A percentile compares a stretch with the other conserved stretches of the same genome.
These are phyloP conservation scores for Emergomyces africanus DNA, from an alignment of 2,329 filamentous ascomycete genomes.

Conservation along the genomic window DNA sequence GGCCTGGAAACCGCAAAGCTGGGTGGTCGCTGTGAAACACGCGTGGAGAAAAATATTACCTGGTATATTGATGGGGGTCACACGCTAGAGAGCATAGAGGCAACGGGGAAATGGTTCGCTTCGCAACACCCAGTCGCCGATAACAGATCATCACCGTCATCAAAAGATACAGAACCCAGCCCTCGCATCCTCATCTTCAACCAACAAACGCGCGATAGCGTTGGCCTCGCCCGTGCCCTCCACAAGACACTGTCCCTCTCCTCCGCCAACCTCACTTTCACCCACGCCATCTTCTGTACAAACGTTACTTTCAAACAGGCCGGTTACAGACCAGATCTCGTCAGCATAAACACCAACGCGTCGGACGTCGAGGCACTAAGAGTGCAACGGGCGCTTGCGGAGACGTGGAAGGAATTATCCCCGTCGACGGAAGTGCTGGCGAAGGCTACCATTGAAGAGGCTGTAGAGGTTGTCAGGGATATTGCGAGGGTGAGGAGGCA, in stretches of 20 bases:
- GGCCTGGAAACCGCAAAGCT: slow-evolving; percentile 57
- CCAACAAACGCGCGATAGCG: slow-evolving; percentile 73
- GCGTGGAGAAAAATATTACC: slow-evolving; percentile 43
- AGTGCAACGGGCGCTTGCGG: slow-evolving; percentile 56
- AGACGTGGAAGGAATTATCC: slow-evolving; percentile 46
- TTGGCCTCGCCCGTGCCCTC: slow-evolving; percentile 50
- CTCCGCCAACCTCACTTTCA: slow-evolving; percentile 41
- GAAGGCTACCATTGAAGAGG: slow-evolving; percentile 54
- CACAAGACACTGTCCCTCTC: slow-evolving; percentile 42
- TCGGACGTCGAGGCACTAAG: slow-evolving; percentile 45
- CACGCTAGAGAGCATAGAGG: slow-evolving; percentile 67
- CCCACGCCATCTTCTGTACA: slow-evolving; percentile 66
- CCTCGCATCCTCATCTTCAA: slow-evolving; percentile 70
- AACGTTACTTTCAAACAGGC: slow-evolving; percentile 54
- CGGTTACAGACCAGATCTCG: slow-evolving; percentile 51
- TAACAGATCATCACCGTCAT: slow-evolving; percentile 1
- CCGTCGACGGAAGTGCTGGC: slow-evolving; percentile 43
- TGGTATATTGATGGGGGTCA: slow-evolving; percentile 88
- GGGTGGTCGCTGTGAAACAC: slow-evolving; percentile 64
- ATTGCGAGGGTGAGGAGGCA: slow-evolving; percentile 24
- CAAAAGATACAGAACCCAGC: slow-evolving; percentile 18
- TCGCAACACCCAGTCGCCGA: slow-evolving; percentile 17
- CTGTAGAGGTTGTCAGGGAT: slow-evolving; percentile 45
- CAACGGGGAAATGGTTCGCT: slow-evolving; percentile 67
- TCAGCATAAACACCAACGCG: slow-evolving; percentile 48